Base-by-base conservation (phyloP, 2,329 filamentous ascomycete species). In the Leptoxyphium fumago region DNA sequence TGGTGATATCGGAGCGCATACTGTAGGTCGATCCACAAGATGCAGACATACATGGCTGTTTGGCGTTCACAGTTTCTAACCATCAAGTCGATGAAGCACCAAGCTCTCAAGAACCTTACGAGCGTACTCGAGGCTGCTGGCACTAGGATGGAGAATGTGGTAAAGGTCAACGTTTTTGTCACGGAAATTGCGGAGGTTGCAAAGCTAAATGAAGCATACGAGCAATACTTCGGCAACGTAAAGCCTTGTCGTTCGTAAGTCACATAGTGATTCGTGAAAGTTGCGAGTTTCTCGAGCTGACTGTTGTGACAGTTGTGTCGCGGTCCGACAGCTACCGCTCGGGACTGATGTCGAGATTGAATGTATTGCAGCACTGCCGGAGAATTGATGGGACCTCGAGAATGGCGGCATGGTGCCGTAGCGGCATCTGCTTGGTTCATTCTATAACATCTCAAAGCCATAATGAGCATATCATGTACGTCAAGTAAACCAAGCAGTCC, bases 151-250 rank as follows among this genome's bases (percentile, higher is more conserved):
- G 64, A 71, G 29, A 78, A 80, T 45, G 71, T 77, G 0, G 71
- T 83, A 57, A 82, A 83, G 61, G 72, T 79, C 48, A 82, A 81
- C 52, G 67, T 82, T 21, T 84, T 78, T 55, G 57, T 84, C 14
- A 74, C 72, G 1, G 70, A 72, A 45, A 83, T 84, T 77, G 66
- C 72, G 40, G 68, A 82, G 56, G 83, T 82, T 55, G 70, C 66
- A 0, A 63, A 65, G 9, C 71, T 79, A 62, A 78, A 77, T 47
- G 69, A 71, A 46, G 72, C 67, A 2, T 78, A 75, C 45, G 50
- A 42, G 38, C 46, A 46, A 41, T 61, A 61, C 38, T 60, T 54
- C 49, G 58, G 55, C 10, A 54, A 57, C 18, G 45, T 48, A 11
- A 59, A 62, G 50, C 57, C 57, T 13, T 55, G 62, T 30, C 45